Percentiles rank a stretch among this genome's conserved stretches.
phyloP scores from a whole-genome alignment of 352 stramenopile genomes.

The Phytophthora citricola region DNA sequence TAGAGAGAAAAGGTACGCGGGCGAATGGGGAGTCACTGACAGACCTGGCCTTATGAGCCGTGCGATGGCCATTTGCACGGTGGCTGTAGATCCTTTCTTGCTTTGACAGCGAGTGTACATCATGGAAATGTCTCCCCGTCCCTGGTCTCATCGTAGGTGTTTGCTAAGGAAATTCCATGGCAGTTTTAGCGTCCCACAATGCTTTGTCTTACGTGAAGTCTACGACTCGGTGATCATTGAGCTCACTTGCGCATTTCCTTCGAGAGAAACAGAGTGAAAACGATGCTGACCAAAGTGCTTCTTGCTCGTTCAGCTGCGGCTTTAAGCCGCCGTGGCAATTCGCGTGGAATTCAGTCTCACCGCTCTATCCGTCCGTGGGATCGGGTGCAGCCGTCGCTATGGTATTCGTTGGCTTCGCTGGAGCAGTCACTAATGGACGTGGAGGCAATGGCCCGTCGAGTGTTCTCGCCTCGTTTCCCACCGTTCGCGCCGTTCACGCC shows the following conservation, averaged over 20 bases:
- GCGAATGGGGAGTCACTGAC: conserved; percentile 20
- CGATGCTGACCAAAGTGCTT: conserved; percentile 22
- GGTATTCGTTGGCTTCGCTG: conserved; percentile 56
- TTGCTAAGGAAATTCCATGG: conserved; percentile 38
- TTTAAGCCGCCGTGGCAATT: not conserved
- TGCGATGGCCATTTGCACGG: conserved; percentile 26
- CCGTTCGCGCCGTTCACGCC: conserved; percentile 36
- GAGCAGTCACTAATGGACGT: conserved; percentile 79
- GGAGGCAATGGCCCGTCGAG: conserved; percentile 41
- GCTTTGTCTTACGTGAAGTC: conserved; percentile 10
- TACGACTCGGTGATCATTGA: not conserved
- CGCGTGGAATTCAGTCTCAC: conserved; percentile 32
- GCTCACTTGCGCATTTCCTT: conserved; percentile 21
- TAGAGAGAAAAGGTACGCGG: conserved; percentile 34
- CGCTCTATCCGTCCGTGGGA: conserved; percentile 49
- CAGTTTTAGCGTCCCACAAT: conserved; percentile 29
- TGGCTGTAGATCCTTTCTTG: conserved; percentile 31
- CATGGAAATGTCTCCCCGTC: conserved; percentile 26
- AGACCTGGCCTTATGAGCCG: conserved; percentile 32
- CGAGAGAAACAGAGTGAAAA: not conserved
- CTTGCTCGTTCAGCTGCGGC: not conserved
- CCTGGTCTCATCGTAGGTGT: conserved; percentile 34
- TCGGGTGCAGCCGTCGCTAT: conserved; percentile 51
- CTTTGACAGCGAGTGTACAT: conserved; percentile 24
- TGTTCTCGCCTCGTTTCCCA: conserved; percentile 40